Conservation (phyloP, 2,329 filamentous ascomycete genomes). For the Trichoderma polysporum region DNA sequence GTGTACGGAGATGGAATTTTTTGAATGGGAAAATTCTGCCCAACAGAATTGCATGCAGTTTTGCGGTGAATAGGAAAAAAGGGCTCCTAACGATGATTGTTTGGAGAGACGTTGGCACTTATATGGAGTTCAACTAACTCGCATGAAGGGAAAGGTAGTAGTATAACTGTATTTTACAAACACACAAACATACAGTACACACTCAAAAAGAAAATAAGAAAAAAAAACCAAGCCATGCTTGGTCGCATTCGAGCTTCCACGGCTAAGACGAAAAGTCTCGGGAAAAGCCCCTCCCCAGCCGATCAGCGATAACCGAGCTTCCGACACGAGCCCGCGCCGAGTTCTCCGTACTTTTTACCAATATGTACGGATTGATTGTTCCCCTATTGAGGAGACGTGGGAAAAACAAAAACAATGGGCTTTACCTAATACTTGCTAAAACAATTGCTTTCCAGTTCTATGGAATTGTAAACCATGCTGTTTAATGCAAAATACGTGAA, state of each 20-base stretch:
- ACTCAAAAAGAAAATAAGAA: background rate
- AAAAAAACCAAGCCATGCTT: background rate
- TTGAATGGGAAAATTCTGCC: background rate
- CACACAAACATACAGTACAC: background rate
- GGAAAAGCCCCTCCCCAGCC: background rate
- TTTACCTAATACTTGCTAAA: background rate
- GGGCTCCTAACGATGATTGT: background rate
- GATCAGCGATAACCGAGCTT: constrained; percentile 18
- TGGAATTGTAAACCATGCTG: background rate
- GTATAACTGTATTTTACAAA: no score
- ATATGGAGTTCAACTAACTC: background rate
- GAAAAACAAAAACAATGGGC: background rate
- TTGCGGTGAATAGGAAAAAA: background rate
- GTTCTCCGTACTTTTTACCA: background rate
- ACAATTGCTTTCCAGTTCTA: background rate
- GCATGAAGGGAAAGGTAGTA: no score
- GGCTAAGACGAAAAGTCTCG: background rate
- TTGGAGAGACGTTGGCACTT: background rate
- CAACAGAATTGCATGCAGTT: background rate
- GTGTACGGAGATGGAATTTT: background rate
- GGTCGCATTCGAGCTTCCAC: background rate
- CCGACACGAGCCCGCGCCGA: background rate
- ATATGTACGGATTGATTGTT: no score
- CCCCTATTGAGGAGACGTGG: background rate
- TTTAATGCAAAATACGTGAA: background rate